Conservation (phyloP, 192 early-diverging fungal genomes). For the Gryganskiella cystojenkinii region DNA sequence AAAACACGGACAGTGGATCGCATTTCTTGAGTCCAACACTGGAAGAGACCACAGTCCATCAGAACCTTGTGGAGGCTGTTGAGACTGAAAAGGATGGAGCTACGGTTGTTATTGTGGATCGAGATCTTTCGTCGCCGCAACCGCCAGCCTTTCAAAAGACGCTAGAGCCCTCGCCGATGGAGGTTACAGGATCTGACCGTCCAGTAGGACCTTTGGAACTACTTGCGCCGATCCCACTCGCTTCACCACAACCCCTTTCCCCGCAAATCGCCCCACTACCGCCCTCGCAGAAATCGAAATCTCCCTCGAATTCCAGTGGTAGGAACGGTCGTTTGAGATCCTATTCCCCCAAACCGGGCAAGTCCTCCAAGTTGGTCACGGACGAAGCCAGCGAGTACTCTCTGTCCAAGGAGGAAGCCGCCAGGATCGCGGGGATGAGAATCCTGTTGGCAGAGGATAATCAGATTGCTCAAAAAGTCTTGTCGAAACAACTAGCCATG, state of each 20-base stretch:
- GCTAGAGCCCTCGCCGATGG: too few relatives aligned
- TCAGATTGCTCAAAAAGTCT: slow-evolving; percentile 56
- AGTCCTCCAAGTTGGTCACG: slow-evolving; percentile 28
- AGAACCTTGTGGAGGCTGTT: neutral
- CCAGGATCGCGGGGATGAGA: slow-evolving; percentile 47
- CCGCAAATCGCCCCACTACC: too few relatives aligned
- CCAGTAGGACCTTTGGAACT: too few relatives aligned
- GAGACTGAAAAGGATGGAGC: too few relatives aligned
- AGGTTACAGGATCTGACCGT: too few relatives aligned
- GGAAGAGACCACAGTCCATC: slow-evolving; percentile 20
- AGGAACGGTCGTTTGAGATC: slow-evolving; percentile 28
- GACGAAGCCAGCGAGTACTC: slow-evolving; percentile 47
- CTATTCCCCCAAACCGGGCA: slow-evolving; percentile 40
- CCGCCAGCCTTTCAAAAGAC: too few relatives aligned
- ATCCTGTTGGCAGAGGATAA: slow-evolving; percentile 64
- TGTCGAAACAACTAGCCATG: slow-evolving; percentile 56
- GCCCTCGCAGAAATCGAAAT: too few relatives aligned
- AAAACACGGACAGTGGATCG: slow-evolving; percentile 2
- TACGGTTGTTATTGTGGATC: too few relatives aligned
- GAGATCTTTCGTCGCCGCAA: too few relatives aligned
- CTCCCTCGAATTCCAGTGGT: too few relatives aligned
- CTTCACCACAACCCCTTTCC: too few relatives aligned
- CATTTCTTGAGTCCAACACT: slow-evolving; percentile 2
- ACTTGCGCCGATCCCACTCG: too few relatives aligned
- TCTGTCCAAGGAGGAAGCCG: slow-evolving; percentile 51